These are phyloP conservation scores for Amanita molliuscula DNA, from an alignment of 768 basidiomycete species.

Conservation along the genomic window DNA sequence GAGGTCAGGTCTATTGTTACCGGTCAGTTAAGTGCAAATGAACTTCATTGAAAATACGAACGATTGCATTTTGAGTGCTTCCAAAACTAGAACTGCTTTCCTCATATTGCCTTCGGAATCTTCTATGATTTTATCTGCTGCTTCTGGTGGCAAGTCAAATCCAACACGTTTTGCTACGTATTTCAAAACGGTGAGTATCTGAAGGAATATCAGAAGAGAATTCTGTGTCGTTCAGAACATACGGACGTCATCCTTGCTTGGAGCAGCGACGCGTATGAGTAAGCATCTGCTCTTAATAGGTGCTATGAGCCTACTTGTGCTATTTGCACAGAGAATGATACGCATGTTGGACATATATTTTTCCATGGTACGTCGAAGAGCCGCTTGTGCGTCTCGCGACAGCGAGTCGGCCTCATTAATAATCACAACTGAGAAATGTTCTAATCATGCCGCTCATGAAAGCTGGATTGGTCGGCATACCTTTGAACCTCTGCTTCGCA, in stretches of 20 bases:
- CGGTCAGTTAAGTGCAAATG: neutral
- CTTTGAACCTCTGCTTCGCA: slow-evolving; percentile 95
- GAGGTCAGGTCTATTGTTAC: slow-evolving; percentile 58
- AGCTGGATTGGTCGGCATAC: slow-evolving; percentile 27
- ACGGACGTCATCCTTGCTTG: slow-evolving; percentile 61
- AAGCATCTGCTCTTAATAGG: slow-evolving; percentile 95
- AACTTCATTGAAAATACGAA: slow-evolving; percentile 24
- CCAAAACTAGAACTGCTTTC: slow-evolving; percentile 89
- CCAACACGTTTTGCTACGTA: slow-evolving; percentile 73
- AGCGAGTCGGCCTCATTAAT: slow-evolving; percentile 97
- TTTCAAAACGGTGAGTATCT: slow-evolving; percentile 78
- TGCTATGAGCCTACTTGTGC: slow-evolving; percentile 90
- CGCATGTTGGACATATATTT: slow-evolving; percentile 99
- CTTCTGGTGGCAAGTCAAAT: slow-evolving; percentile 74
- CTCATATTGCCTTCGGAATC: slow-evolving; percentile 87
- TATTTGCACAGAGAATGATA: slow-evolving; percentile 93
- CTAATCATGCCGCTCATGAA: neutral
- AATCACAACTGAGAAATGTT: slow-evolving; percentile 63
- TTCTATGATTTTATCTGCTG: slow-evolving; percentile 62
- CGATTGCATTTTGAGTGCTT: slow-evolving; percentile 97
- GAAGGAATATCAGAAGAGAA: neutral
- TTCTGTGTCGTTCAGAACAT: slow-evolving; percentile 1
- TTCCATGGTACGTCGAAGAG: slow-evolving; percentile 95
- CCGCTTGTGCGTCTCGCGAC: slow-evolving; percentile 93
- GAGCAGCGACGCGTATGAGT: slow-evolving; percentile 87